Percentiles rank a stretch among this genome's conserved stretches.
Evolutionary conservation across 371 early-diverging fungal genomes (phyloP).

Genomic region (Rhizopus microsporus): DNA sequence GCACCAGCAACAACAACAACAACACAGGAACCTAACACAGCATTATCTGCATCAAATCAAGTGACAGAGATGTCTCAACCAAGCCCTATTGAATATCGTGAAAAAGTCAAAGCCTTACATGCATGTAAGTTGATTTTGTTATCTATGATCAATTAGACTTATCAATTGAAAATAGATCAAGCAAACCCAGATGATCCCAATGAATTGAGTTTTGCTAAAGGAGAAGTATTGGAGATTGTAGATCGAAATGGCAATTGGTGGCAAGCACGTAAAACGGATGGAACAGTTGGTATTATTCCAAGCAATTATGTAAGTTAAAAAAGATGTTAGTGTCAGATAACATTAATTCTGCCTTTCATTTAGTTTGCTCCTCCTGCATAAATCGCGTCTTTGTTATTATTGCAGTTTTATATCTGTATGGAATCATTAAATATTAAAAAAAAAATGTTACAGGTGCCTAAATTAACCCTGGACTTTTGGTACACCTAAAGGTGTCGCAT

Average conservation of each 20-base stretch:
- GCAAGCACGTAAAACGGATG: constrained; percentile 80
- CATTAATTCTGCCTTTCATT: neutral
- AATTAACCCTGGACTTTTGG: too few species aligned
- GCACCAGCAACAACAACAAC: too few species aligned
- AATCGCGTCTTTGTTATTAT: neutral
- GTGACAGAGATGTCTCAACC: neutral
- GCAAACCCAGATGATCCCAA: constrained; percentile 85
- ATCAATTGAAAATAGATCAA: constrained; percentile 34
- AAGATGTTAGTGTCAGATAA: neutral
- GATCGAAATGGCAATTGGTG: constrained; percentile 92
- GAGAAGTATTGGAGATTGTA: constrained; percentile 78
- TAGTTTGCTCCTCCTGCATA: constrained; percentile 1
- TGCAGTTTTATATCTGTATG: too few species aligned
- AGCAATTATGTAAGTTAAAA: constrained; percentile 70
- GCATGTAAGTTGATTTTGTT: constrained; percentile 22
- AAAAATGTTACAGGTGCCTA: too few species aligned
- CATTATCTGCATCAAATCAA: too few species aligned
- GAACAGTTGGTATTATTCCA: constrained; percentile 82
- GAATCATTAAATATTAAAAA: too few species aligned
- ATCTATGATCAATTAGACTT: neutral
- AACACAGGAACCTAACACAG: too few species aligned
- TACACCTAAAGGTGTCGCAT: too few species aligned
- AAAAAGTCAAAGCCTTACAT: constrained; percentile 36
- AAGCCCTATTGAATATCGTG: constrained; percentile 28
- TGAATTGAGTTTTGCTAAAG: constrained; percentile 83